A percentile compares a stretch with the other conserved stretches of the same genome.
phyloP scores from a whole-genome alignment of 371 early-diverging fungal genomes.

The Haplosporangium sp. region DNA sequence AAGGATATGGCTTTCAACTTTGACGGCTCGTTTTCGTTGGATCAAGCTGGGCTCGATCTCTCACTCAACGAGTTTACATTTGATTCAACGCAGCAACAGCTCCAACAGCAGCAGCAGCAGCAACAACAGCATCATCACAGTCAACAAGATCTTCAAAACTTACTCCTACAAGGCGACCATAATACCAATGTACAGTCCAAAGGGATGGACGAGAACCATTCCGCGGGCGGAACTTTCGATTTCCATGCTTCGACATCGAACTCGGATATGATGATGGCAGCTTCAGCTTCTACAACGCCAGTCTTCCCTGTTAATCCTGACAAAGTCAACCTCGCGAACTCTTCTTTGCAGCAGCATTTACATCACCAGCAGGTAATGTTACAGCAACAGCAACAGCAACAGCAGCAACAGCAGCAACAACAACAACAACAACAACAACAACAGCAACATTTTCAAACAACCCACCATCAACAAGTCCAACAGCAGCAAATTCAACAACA shows the following conservation, averaged over 20 bases:
- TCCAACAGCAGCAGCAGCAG: slow-evolving; percentile 36
- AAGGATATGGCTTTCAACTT: slow-evolving; percentile 43
- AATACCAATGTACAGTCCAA: slow-evolving; percentile 12
- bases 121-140: slow-evolving; percentile 44
- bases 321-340: slow-evolving; percentile 20
- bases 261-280: slow-evolving; percentile 34
- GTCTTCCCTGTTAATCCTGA: slow-evolving; percentile 40
- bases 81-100: slow-evolving; percentile 31
- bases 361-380: slow-evolving; percentile 23
- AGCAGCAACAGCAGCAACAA: no score
- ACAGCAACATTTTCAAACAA: slow-evolving; percentile 2
- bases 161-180: slow-evolving; percentile 29
- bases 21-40: slow-evolving; percentile 39
- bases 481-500: slow-evolving; percentile 26
- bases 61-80: slow-evolving; percentile 53
- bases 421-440: slow-evolving; percentile 11
- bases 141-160: slow-evolving; percentile 33
- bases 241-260: slow-evolving; percentile 34
- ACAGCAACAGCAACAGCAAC: slow-evolving; percentile 25
- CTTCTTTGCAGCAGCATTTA: slow-evolving; percentile 36
- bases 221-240: slow-evolving; percentile 19
- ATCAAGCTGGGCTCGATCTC: slow-evolving; percentile 45
- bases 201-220: slow-evolving; percentile 12
- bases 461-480: not conserved
- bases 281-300: slow-evolving; percentile 49